Evolutionary conservation across 169 alveolate genomes (phyloP), one percentile per base, ranked within the genome.

Genomic region (Blepharisma undulans): DNA sequence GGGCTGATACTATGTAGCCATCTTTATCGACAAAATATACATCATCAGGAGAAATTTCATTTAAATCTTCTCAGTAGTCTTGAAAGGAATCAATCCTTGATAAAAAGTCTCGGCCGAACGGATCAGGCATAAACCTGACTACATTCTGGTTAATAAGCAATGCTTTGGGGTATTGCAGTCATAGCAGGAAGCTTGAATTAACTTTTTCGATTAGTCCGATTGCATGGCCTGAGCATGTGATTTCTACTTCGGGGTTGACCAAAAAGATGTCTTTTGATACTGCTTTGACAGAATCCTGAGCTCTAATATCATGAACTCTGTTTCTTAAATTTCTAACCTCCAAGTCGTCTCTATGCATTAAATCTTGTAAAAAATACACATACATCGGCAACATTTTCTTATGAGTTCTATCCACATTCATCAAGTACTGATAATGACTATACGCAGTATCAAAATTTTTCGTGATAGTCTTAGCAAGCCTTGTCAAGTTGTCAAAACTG

Each of bases 331-430:
- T 82, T 48, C 60, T 82, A 18, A 82, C 89, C 60, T 82, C 89
- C 27, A 27, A 22, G 22, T 82, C 89, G 76, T 25, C 77, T 30
- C 89, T 33, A 86, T 86, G 81, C 32, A 86, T 29, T 19, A 86
- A 86, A 72, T 86, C 91, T 66, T 86, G 72, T 59, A 86, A 25
- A 33, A 86, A 86, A 72, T 86, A 86, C 25, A 61, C 84, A 32
- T 86, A 86, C 91, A 86, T 86, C 5, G 84, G 91, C 32, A 86
- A 8, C 91, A 86, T 86, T 72, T 86, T 86, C 66, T 30, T 27
- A 34, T 71, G 61, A 66, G 91, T 86, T 30, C 84, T 27, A 32
- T 86, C 91, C 8, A 86, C 72, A 22, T 22, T 21, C 66, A 86
- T 18, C 32, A 86, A 29, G 29, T 29, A 71, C 29, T 60, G 29